Evolutionary conservation across 768 basidiomycete genomes (phyloP).

Genomic region (Imleria badia): DNA sequence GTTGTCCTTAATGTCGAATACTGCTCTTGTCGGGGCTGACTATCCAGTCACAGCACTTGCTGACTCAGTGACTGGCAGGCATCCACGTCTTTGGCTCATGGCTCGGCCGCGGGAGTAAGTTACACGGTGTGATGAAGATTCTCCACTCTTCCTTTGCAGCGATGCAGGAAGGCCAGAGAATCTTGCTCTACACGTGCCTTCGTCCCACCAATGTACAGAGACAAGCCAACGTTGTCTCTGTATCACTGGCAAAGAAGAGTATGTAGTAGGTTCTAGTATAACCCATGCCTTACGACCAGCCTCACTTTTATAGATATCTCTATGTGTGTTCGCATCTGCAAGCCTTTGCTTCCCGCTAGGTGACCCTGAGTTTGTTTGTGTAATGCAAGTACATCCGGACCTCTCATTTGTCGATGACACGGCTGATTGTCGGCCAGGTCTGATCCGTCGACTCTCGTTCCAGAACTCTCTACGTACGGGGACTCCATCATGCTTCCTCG

Average conservation of each 20-base stretch:
- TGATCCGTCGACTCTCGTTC: background rate
- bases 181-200: conserved; percentile 20
- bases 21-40: background rate
- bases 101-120: conserved; percentile 15
- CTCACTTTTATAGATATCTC: background rate
- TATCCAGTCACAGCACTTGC: background rate
- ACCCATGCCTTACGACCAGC: background rate
- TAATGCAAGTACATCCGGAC: background rate
- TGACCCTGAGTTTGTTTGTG: background rate
- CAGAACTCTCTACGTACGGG: background rate
- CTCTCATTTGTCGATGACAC: background rate
- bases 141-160: conserved; percentile 27
- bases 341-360: background rate
- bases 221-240: conserved; percentile 2
- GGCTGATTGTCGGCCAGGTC: background rate
- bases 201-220: background rate
- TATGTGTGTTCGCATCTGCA: background rate
- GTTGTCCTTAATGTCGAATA: background rate
- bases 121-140: conserved; percentile 20
- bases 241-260: conserved; percentile 2
- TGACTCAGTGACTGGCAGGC: conserved; percentile 1
- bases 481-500: background rate
- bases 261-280: background rate
- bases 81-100: conserved; percentile 21
- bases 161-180: conserved; percentile 19